Percentiles rank a stretch among this genome's conserved stretches.
These are phyloP conservation scores for Aschersonia sp. DNA, from an alignment of 2,329 filamentous ascomycete genomes.

Conservation along the genomic window DNA sequence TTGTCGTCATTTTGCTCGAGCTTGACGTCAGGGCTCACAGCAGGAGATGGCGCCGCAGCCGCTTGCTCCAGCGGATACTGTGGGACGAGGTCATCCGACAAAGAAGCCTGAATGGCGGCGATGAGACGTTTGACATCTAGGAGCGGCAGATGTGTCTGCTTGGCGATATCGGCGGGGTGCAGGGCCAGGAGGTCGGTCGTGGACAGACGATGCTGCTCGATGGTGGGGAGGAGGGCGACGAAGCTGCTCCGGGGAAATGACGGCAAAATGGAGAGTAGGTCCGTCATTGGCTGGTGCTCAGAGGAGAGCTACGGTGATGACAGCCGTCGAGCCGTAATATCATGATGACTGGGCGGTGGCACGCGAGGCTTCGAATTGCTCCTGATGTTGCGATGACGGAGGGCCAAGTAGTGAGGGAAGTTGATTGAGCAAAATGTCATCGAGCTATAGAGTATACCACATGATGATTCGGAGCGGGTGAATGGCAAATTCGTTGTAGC, in stretches of 20 bases:
- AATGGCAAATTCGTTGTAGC: too few species aligned
- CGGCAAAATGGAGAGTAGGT: conserved; percentile 72
- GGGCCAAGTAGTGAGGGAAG: too few species aligned
- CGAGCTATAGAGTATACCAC: too few species aligned
- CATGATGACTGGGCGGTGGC: not conserved
- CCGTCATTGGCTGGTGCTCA: conserved; percentile 47
- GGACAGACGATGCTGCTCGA: conserved; percentile 67
- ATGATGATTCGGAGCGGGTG: too few species aligned
- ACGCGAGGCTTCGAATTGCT: too few species aligned
- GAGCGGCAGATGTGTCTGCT: conserved; percentile 68
- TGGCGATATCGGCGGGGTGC: conserved; percentile 70
- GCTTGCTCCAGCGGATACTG: conserved; percentile 9
- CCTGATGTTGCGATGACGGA: too few species aligned
- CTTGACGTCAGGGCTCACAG: too few species aligned
- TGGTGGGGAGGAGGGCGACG: conserved; percentile 59
- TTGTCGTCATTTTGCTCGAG: too few species aligned
- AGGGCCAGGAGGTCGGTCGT: conserved; percentile 77
- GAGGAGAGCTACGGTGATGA: not conserved
- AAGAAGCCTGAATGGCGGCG: conserved; percentile 47
- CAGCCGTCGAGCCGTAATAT: not conserved
- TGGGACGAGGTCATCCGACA: conserved; percentile 45
- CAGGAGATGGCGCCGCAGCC: too few species aligned
- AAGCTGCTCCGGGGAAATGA: conserved; percentile 60
- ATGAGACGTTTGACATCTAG: conserved; percentile 66
- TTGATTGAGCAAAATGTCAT: too few species aligned